Evolutionary conservation across 768 basidiomycete genomes (phyloP).

Genomic region (Leccinum subgranulosum): DNA sequence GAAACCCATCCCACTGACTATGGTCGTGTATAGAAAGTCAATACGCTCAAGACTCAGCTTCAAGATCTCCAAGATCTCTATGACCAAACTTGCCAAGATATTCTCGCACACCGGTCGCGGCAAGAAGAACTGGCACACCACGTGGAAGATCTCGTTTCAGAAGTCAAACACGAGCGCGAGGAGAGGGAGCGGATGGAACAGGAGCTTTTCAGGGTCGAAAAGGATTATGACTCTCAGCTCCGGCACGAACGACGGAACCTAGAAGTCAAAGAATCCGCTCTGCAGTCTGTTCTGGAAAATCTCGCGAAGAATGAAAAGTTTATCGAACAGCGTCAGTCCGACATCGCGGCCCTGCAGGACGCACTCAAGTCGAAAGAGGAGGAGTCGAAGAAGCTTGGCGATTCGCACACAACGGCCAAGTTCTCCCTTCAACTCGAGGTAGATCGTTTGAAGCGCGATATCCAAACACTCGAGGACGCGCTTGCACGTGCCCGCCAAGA

Average conservation of each 20-base stretch:
- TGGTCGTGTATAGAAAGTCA: slow-evolving; percentile 56
- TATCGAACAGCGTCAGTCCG: slow-evolving; percentile 69
- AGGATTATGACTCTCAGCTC: slow-evolving; percentile 59
- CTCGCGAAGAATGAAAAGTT: slow-evolving; percentile 60
- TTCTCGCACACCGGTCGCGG: slow-evolving; percentile 62
- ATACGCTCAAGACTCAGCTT: slow-evolving; percentile 58
- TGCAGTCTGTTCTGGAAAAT: slow-evolving; percentile 61
- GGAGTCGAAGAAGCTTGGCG: slow-evolving; percentile 78
- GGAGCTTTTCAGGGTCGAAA: slow-evolving; percentile 55
- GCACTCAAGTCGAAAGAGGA: slow-evolving; percentile 69
- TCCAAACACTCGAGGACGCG: slow-evolving; percentile 79
- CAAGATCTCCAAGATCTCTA: slow-evolving; percentile 63
- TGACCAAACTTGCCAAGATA: slow-evolving; percentile 59
- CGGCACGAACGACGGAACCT: slow-evolving; percentile 59
- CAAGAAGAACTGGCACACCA: slow-evolving; percentile 78
- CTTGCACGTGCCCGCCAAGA: slow-evolving; percentile 68
- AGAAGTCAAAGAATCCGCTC: slow-evolving; percentile 67
- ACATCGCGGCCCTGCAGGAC: slow-evolving; percentile 69
- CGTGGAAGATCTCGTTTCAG: slow-evolving; percentile 65
- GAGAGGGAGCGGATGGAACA: slow-evolving; percentile 51
- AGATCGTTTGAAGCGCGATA: slow-evolving; percentile 80
- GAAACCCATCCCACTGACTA: background rate
- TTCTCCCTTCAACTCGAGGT: slow-evolving; percentile 89
- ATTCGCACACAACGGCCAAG: slow-evolving; percentile 76
- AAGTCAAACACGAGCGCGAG: slow-evolving; percentile 57